A percentile compares a stretch with the other conserved stretches of the same genome.
Conservation (phyloP, 352 stramenopile genomes). For the Phytophthora sojae region DNA sequence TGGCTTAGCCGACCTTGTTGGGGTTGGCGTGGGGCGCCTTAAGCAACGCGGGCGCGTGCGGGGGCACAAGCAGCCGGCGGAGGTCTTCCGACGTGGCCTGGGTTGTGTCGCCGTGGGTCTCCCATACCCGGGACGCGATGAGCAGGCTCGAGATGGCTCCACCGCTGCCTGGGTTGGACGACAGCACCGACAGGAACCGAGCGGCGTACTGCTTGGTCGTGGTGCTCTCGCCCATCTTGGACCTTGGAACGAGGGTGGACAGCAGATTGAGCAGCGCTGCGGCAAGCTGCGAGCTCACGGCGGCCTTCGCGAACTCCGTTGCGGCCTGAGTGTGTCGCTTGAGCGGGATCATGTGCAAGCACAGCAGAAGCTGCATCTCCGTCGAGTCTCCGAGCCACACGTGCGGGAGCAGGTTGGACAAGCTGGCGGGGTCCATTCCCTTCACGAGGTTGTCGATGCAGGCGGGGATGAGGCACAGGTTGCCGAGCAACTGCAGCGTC, state of each 20-base stretch:
- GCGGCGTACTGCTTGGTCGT: conserved; percentile 87
- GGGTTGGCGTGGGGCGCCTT: conserved; percentile 85
- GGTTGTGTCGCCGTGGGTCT: conserved; percentile 84
- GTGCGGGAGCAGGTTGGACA: conserved; percentile 75
- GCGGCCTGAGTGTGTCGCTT: conserved; percentile 89
- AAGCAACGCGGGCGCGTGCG: conserved; percentile 76
- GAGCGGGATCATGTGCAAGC: conserved; percentile 89
- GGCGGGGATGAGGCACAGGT: conserved; percentile 85
- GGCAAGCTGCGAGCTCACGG: conserved; percentile 83
- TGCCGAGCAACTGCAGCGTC: conserved; percentile 83
- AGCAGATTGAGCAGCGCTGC: conserved; percentile 83
- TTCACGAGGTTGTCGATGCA: conserved; percentile 91
- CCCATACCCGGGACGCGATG: conserved; percentile 82
- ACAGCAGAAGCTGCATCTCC: conserved; percentile 85
- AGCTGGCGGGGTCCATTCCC: conserved; percentile 82
- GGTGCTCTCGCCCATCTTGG: conserved; percentile 78
- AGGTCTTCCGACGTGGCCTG: conserved; percentile 85
- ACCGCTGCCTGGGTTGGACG: conserved; percentile 84
- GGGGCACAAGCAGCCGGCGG: conserved; percentile 73
- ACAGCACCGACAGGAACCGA: conserved; percentile 83
- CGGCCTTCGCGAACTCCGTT: conserved; percentile 85
- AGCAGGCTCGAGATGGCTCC: conserved; percentile 84
- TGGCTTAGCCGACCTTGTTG: conserved; percentile 79
- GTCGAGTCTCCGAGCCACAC: conserved; percentile 83
- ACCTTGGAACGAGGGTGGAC: conserved; percentile 82